Conservation (phyloP, 306 rosid species). For the Arachis stenosperma region DNA sequence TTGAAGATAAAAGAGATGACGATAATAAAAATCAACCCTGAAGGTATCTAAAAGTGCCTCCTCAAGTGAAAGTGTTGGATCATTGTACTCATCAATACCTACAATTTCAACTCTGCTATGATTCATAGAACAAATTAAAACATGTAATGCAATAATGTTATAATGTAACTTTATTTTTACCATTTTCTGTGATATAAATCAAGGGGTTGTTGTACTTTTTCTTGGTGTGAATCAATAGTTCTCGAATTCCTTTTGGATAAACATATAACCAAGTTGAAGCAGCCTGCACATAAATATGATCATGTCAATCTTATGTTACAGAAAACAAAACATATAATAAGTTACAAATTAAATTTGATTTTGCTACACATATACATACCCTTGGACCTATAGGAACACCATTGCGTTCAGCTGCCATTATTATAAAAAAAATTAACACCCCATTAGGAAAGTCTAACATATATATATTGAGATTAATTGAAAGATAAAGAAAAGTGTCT, state of each 20-base stretch:
- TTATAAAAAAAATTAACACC: too few relatives aligned
- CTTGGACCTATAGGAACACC: slow-evolving; percentile 58
- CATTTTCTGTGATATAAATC: slow-evolving; percentile 70
- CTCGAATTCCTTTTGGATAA: slow-evolving; percentile 58
- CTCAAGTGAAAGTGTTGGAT: slow-evolving; percentile 46
- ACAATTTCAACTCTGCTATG: neutral
- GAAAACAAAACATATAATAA: neutral
- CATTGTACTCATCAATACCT: slow-evolving; percentile 56
- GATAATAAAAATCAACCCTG: slow-evolving; percentile 49
- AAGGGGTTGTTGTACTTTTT: slow-evolving; percentile 50
- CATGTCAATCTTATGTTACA: neutral
- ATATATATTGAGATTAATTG: too few relatives aligned
- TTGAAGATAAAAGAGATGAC: slow-evolving; percentile 54
- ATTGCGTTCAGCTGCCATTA: slow-evolving; percentile 40
- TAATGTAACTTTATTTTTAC: slow-evolving; percentile 30
- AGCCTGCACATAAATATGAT: slow-evolving; percentile 39
- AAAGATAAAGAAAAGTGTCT: too few relatives aligned
- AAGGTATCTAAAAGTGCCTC: slow-evolving; percentile 51
- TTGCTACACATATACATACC: slow-evolving; percentile 19
- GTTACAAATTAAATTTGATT: neutral
- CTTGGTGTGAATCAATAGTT: slow-evolving; percentile 45
- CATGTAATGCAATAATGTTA: neutral
- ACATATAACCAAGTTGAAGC: slow-evolving; percentile 54
- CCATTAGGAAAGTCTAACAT: too few relatives aligned
- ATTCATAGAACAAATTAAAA: too few relatives aligned